Evolutionary conservation across 345 rosid species (phyloP).

Genomic region (Linum tenue): DNA sequence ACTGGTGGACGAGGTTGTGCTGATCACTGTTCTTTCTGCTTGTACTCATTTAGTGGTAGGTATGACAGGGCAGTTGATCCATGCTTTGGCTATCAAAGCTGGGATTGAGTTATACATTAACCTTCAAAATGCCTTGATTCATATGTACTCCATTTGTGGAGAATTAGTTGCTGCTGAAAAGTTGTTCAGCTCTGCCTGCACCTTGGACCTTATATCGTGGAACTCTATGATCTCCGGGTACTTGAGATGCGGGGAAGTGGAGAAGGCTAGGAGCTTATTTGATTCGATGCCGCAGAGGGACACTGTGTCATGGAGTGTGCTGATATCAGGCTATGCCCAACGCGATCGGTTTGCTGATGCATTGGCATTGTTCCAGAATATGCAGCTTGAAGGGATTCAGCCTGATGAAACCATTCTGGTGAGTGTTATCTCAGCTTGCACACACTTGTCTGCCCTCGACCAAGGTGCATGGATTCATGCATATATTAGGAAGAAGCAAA

Average conservation of each 20-base stretch:
- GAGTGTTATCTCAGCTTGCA: constrained; percentile 47
- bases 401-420: constrained; percentile 46
- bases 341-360: constrained; percentile 31
- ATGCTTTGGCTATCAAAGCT: constrained; percentile 29
- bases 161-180: constrained; percentile 32
- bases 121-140: constrained; percentile 54
- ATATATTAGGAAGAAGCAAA: constrained; percentile 33
- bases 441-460: constrained; percentile 41
- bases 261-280: constrained; percentile 41
- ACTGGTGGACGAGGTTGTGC: constrained; percentile 38
- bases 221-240: constrained; percentile 58
- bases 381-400: constrained; percentile 33
- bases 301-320: constrained; percentile 43
- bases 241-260: constrained; percentile 31
- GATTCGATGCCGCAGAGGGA: constrained; percentile 42
- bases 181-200: constrained; percentile 26
- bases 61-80: constrained; percentile 26
- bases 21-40: constrained; percentile 37
- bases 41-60: constrained; percentile 27
- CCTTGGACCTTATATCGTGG: constrained; percentile 45
- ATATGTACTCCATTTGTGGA: constrained; percentile 40
- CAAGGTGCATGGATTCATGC: constrained; percentile 51
- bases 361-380: constrained; percentile 34
- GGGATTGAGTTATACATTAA: constrained; percentile 41
- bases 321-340: constrained; percentile 50